Conservation (phyloP, 148 eudicot genomes). For the Rheum nobile region DNA sequence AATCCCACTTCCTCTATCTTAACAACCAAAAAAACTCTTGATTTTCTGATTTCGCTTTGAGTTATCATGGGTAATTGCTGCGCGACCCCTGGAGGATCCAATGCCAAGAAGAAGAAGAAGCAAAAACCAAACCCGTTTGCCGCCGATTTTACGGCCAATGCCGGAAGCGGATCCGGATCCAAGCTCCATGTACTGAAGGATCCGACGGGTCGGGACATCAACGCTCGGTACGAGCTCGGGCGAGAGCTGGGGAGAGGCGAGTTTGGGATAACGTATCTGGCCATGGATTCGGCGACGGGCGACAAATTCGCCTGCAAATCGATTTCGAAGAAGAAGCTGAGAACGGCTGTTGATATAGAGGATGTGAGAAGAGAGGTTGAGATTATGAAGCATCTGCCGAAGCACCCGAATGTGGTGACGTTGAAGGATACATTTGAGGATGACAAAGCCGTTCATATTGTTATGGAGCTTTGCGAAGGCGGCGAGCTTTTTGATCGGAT, state of each 20-base stretch:
- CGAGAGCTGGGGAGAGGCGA: conserved; percentile 47
- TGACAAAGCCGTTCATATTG: no score
- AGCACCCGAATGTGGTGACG: no score
- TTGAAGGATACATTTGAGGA: no score
- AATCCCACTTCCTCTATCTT: not conserved
- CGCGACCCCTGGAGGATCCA: conserved; percentile 8
- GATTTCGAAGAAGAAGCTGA: conserved; percentile 42
- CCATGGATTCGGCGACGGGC: conserved; percentile 26
- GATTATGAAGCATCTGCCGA: no score
- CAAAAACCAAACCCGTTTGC: conserved; percentile 32
- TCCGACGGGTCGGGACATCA: no score
- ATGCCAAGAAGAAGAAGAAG: conserved; percentile 14
- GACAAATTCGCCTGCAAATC: conserved; percentile 44
- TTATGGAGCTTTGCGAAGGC: no score
- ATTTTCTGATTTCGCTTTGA: not conserved
- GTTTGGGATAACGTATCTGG: conserved; percentile 38
- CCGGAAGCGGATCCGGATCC: conserved; percentile 13
- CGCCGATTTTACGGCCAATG: conserved; percentile 16
- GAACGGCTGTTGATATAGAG: conserved; percentile 38
- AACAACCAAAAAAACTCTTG: not conserved
- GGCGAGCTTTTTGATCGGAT: no score
- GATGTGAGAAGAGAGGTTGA: no score
- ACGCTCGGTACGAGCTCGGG: conserved; percentile 29
- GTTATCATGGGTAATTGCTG: conserved; percentile 13
- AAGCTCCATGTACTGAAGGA: conserved; percentile 28